phyloP scores from a whole-genome alignment of 805 yeast species.

The Vanderwaltozyma verrucispora region DNA sequence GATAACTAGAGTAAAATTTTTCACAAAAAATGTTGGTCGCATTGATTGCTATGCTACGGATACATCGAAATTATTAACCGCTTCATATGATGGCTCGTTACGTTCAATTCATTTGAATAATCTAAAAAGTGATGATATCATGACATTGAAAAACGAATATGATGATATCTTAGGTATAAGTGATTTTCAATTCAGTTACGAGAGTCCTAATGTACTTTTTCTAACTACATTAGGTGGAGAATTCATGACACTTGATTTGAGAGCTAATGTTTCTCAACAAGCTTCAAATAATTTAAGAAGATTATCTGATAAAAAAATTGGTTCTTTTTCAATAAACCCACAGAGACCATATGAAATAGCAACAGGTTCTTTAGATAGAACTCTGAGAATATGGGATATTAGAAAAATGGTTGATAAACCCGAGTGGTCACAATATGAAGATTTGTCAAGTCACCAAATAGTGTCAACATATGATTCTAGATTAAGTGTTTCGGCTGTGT shows the following conservation, averaged over 20 bases:
- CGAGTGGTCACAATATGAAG: constrained; percentile 50
- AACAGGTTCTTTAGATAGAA: constrained; percentile 82
- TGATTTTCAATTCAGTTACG: constrained; percentile 49
- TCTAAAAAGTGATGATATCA: constrained; percentile 48
- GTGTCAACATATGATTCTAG: constrained; percentile 59
- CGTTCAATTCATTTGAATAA: constrained; percentile 59
- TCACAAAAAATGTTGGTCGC: constrained; percentile 62
- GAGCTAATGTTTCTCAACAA: constrained; percentile 32
- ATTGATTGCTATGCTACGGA: constrained; percentile 43
- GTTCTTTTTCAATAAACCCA: constrained; percentile 80
- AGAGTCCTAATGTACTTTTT: constrained; percentile 46
- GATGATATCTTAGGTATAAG: constrained; percentile 58
- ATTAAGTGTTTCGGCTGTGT: constrained; percentile 73
- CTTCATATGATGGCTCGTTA: constrained; percentile 84
- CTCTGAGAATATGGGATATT: constrained; percentile 80
- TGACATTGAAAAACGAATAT: constrained; percentile 45
- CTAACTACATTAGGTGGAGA: constrained; percentile 75
- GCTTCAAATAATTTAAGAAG: constrained; percentile 35
- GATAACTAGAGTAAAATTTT: constrained; percentile 58
- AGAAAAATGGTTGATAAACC: constrained; percentile 38
- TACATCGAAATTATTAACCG: constrained; percentile 49
- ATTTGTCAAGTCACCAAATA: constrained; percentile 28
- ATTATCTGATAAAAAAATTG: constrained; percentile 84
- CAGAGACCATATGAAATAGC: constrained; percentile 53
- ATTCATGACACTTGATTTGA: constrained; percentile 61